phyloP scores from a whole-genome alignment of 345 rosid species.

The Eucalyptus coolabah region DNA sequence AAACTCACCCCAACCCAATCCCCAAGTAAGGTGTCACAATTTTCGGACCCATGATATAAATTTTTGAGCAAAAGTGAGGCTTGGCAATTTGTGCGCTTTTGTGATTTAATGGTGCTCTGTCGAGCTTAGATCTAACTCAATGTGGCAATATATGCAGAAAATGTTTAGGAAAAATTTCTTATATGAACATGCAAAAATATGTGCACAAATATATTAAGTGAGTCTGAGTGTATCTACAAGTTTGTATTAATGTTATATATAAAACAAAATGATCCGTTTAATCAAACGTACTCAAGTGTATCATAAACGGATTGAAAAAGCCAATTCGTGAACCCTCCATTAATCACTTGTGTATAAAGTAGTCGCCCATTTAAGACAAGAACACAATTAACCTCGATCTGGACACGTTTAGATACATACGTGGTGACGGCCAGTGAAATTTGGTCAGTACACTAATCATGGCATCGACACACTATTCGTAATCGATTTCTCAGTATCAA shows the following conservation, averaged over 20 bases:
- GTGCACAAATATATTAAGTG: background rate
- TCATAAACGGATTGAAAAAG: background rate
- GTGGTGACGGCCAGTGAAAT: fast-evolving
- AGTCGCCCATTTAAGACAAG: background rate
- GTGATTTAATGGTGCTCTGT: background rate
- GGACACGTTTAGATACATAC: background rate
- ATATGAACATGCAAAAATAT: background rate
- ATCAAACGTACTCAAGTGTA: background rate
- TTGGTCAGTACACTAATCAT: background rate
- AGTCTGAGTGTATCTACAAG: background rate
- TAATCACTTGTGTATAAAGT: background rate
- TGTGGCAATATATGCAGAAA: background rate
- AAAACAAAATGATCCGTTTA: fast-evolving
- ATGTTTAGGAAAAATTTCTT: background rate
- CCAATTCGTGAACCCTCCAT: background rate
- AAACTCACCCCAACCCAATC: background rate
- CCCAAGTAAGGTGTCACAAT: background rate
- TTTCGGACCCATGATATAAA: background rate
- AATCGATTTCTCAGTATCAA: background rate
- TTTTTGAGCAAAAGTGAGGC: background rate
- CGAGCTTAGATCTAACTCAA: background rate
- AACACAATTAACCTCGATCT: background rate
- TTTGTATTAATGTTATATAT: background rate
- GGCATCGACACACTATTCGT: fast-evolving
- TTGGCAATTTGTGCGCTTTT: background rate